Percentiles rank a stretch among this genome's conserved stretches.
These are phyloP conservation scores for Phaseolus coccineus DNA, from an alignment of 331 rosid species.

Conservation along the genomic window DNA sequence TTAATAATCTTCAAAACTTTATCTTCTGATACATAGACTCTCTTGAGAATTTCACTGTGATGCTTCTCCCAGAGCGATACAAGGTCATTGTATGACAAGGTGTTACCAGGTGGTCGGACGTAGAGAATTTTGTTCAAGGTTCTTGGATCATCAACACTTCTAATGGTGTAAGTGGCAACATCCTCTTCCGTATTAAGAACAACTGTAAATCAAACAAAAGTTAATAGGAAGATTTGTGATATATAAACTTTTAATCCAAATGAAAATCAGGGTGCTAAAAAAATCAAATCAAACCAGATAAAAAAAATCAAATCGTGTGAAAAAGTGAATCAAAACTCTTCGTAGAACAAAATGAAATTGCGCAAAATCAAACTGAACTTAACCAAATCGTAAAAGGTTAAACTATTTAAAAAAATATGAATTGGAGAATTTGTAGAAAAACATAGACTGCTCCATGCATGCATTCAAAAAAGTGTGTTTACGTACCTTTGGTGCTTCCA, in stretches of 20 bases:
- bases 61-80: constrained; percentile 73
- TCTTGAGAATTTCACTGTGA: constrained; percentile 56
- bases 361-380: too few species aligned
- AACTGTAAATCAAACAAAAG: constrained; percentile 41
- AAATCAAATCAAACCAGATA: too few species aligned
- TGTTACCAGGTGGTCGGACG: constrained; percentile 53
- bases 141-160: constrained; percentile 67
- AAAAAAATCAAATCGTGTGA: too few species aligned
- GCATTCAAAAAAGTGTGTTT: not conserved
- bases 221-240: not conserved
- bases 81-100: constrained; percentile 59
- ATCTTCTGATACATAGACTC: constrained; percentile 52
- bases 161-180: constrained; percentile 55
- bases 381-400: too few species aligned
- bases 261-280: not conserved
- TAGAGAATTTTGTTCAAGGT: constrained; percentile 67
- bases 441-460: not conserved
- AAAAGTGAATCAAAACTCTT: too few species aligned
- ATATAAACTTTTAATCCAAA: not conserved
- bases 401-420: too few species aligned
- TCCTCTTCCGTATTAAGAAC: constrained; percentile 64
- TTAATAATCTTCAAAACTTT: constrained; percentile 57
- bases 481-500: constrained; percentile 58
- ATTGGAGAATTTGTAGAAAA: too few species aligned
- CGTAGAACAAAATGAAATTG: too few species aligned